Percentiles rank a stretch among this genome's conserved stretches.
These are phyloP conservation scores for Phyllosticta citribraziliensis DNA, from an alignment of 2,329 filamentous ascomycete genomes.

Conservation along the genomic window DNA sequence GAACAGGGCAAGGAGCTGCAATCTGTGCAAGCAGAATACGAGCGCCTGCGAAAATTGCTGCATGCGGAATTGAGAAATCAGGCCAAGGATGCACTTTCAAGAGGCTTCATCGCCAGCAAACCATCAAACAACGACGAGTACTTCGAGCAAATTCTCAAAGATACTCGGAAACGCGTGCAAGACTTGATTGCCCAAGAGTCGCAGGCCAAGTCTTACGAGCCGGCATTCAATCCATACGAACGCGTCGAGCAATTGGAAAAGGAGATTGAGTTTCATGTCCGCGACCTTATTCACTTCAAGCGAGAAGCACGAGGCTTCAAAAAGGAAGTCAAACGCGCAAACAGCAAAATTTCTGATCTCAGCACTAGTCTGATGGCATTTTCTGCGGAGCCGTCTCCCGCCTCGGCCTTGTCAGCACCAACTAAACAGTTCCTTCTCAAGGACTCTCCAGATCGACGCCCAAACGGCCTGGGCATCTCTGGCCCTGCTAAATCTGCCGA, in stretches of 20 bases:
- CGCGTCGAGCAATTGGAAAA: slow-evolving; percentile 24
- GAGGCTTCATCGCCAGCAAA: slow-evolving; percentile 16
- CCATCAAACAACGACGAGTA: slow-evolving; percentile 22
- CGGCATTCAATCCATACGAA: slow-evolving; percentile 11
- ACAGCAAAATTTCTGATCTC: slow-evolving; percentile 1
- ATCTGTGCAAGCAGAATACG: slow-evolving; percentile 26
- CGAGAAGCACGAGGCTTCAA: slow-evolving; percentile 39
- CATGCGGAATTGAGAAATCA: slow-evolving; percentile 32
- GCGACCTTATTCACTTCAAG: slow-evolving; percentile 41
- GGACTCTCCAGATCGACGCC: background rate
- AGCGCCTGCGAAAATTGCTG: slow-evolving; percentile 30
- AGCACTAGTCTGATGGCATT: background rate
- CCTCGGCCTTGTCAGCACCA: background rate
- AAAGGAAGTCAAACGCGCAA: slow-evolving; percentile 10
- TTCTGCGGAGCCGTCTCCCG: background rate
- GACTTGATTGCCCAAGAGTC: slow-evolving; percentile 17
- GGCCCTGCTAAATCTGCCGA: background rate
- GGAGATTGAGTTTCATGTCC: slow-evolving; percentile 34
- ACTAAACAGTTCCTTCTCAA: background rate
- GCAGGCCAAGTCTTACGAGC: background rate
- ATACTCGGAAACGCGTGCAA: slow-evolving; percentile 21
- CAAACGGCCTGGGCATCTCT: background rate
- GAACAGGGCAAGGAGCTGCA: slow-evolving; percentile 21
- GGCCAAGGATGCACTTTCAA: slow-evolving; percentile 22
- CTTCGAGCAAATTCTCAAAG: slow-evolving; percentile 26